Evolutionary conservation across 768 basidiomycete species (phyloP).

Genomic region (Tylopilus sp.): DNA sequence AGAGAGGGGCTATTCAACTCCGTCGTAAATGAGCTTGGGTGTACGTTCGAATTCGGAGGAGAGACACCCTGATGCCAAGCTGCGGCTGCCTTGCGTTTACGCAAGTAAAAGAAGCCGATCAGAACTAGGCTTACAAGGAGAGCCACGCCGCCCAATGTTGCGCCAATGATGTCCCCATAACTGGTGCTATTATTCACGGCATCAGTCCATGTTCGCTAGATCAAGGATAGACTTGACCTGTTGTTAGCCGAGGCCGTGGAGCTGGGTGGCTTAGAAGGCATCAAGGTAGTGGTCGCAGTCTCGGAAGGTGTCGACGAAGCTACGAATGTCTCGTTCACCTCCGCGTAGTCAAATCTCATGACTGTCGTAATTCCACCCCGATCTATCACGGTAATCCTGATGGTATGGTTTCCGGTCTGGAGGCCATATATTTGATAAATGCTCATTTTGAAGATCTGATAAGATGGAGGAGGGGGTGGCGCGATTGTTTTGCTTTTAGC

Average conservation of each 20-base stretch:
- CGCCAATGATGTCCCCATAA: slow-evolving; percentile 13
- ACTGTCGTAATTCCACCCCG: slow-evolving; percentile 15
- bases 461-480: background rate
- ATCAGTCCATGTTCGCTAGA: background rate
- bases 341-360: slow-evolving; percentile 28
- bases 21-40: background rate
- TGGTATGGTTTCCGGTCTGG: slow-evolving; percentile 12
- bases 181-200: slow-evolving; percentile 5
- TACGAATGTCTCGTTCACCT: slow-evolving; percentile 21
- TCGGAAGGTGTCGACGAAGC: slow-evolving; percentile 10
- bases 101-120: background rate
- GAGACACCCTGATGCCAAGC: no score
- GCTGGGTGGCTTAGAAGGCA: background rate
- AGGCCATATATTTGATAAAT: slow-evolving; percentile 19
- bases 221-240: slow-evolving; percentile 2
- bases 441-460: slow-evolving; percentile 12
- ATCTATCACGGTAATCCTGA: slow-evolving; percentile 21
- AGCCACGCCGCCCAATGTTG: slow-evolving; percentile 10
- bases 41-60: background rate
- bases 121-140: background rate
- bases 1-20: background rate
- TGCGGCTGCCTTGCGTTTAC: slow-evolving; percentile 5
- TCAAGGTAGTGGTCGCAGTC: slow-evolving; percentile 11
- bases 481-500: background rate
- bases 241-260: slow-evolving; percentile 1